Conservation (phyloP, 73 alveolate genomes). For the Tetrahymena thermophila region DNA sequence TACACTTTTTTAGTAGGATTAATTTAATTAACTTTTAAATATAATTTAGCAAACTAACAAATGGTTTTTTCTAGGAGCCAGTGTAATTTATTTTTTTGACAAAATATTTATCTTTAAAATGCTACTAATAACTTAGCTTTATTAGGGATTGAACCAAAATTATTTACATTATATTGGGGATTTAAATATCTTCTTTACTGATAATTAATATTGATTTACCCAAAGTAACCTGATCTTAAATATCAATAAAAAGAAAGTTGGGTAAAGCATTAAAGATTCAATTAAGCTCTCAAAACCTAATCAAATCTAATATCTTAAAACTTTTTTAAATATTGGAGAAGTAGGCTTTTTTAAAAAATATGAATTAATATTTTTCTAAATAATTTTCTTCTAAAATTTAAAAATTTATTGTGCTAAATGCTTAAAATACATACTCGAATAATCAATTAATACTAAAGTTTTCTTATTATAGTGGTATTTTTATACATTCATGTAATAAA, state of each 20-base stretch:
- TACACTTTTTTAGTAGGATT: background rate
- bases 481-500: background rate
- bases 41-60: background rate
- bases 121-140: background rate
- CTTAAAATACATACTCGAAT: background rate
- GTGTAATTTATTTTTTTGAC: background rate
- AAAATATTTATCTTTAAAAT: too few relatives aligned
- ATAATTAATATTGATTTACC: background rate
- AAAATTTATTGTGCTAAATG: too few relatives aligned
- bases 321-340: background rate
- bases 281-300: background rate
- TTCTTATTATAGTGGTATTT: background rate
- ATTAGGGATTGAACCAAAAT: too few relatives aligned
- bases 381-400: too few relatives aligned
- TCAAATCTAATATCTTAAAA: background rate
- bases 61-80: background rate
- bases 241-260: background rate
- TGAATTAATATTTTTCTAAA: background rate
- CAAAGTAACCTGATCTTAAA: background rate
- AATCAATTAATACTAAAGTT: background rate
- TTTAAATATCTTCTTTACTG: background rate
- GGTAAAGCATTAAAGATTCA: background rate
- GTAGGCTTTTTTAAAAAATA: background rate
- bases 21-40: too few relatives aligned
- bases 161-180: background rate